Conservation (phyloP, 192 early-diverging fungal species). For the Mortierella claussenii region DNA sequence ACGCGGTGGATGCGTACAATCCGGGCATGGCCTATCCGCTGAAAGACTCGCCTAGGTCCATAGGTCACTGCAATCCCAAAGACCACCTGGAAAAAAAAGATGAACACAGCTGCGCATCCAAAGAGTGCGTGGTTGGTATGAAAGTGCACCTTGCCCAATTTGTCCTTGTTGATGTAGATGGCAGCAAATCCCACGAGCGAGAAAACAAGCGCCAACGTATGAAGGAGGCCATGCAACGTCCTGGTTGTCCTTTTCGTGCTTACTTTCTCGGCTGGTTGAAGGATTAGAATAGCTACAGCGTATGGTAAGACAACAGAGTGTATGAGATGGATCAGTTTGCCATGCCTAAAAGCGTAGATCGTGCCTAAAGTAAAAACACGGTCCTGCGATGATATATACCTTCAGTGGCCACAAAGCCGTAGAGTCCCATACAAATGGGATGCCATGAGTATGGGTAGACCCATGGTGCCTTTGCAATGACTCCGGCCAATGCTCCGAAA, state of each 20-base stretch:
- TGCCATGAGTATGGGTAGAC: constrained; percentile 50
- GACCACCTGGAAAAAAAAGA: constrained; percentile 36
- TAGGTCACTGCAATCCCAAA: constrained; percentile 33
- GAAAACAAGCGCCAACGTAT: constrained; percentile 25
- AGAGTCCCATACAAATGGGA: constrained; percentile 48
- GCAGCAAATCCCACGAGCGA: constrained; percentile 24
- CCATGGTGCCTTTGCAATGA: constrained; percentile 36
- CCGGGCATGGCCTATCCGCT: constrained; percentile 23
- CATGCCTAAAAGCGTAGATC: too few species aligned
- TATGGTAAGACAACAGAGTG: not conserved
- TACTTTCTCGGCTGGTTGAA: constrained; percentile 31
- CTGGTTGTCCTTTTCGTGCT: constrained; percentile 1
- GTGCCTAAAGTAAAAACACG: constrained; percentile 1
- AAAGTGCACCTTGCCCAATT: constrained; percentile 22
- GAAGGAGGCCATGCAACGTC: constrained; percentile 28
- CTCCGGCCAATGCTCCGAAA: constrained; percentile 25
- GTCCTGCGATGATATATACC: constrained; percentile 11
- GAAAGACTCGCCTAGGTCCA: constrained; percentile 17
- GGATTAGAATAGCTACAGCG: constrained; percentile 24
- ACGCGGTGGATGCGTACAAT: constrained; percentile 38
- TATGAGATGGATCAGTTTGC: not conserved
- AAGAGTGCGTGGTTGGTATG: constrained; percentile 37
- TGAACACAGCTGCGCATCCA: constrained; percentile 20
- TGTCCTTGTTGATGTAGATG: constrained; percentile 42
- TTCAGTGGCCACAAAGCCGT: constrained; percentile 46